These are phyloP conservation scores for Ophiostoma ulmi DNA, from an alignment of 2,329 filamentous ascomycete species.

Conservation along the genomic window DNA sequence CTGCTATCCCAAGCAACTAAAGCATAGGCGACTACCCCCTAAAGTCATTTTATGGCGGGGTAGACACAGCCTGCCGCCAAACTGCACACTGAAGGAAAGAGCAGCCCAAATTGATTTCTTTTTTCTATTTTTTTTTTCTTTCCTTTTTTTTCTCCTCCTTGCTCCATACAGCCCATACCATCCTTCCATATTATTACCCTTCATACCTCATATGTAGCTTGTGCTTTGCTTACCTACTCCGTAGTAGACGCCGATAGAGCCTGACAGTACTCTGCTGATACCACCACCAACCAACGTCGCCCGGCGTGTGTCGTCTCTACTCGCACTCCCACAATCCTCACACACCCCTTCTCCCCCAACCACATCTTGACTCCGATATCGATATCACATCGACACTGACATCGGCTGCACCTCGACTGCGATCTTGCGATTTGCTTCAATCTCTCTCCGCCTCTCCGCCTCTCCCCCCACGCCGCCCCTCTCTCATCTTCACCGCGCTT, in stretches of 20 bases:
- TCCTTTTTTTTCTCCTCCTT: conserved; percentile 11
- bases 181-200: background rate
- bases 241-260: background rate
- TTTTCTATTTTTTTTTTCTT: conserved; percentile 13
- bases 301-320: conserved; percentile 5
- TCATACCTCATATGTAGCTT: background rate
- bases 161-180: background rate
- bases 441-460: background rate
- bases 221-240: background rate
- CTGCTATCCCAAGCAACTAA: background rate
- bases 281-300: conserved; percentile 10
- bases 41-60: background rate
- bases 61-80: background rate
- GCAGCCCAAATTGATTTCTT: background rate
- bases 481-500: background rate
- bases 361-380: background rate
- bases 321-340: conserved; percentile 8
- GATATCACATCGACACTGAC: background rate
- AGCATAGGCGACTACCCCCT: background rate
- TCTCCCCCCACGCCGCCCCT: background rate
- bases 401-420: background rate
- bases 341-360: background rate
- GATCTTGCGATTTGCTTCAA: background rate
- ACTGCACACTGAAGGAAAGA: background rate
- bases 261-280: conserved; percentile 1